These are phyloP conservation scores for Guadua angustifolia DNA, from an alignment of 176 grass and related monocot genomes.

Conservation along the genomic window DNA sequence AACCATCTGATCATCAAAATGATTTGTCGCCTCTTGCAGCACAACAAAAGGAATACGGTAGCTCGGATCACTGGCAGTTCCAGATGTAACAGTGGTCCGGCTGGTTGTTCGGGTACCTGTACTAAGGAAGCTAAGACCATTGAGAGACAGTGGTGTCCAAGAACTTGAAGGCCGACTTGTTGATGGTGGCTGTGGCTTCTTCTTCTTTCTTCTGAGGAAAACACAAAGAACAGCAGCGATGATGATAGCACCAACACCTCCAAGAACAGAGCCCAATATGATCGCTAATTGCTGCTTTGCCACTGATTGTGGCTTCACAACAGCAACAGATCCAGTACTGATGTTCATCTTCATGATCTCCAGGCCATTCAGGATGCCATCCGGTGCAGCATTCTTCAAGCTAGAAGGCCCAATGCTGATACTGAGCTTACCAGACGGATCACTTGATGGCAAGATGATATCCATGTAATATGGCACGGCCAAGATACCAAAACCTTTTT, in stretches of 20 bases:
- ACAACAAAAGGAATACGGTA: conserved; percentile 76
- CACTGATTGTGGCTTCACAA: conserved; percentile 38
- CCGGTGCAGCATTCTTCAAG: conserved; percentile 5
- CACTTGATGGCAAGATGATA: conserved; percentile 72
- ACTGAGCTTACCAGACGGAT: conserved; percentile 65
- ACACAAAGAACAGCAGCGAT: conserved; percentile 44
- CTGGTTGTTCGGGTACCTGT: conserved; percentile 74
- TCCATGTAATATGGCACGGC: conserved; percentile 77
- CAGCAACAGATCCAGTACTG: conserved; percentile 58
- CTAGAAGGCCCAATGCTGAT: conserved; percentile 78
- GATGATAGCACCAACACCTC: conserved; percentile 45
- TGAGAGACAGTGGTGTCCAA: conserved; percentile 56
- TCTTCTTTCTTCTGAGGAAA: conserved; percentile 54
- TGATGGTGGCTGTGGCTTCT: conserved; percentile 42
- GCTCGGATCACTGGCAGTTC: conserved; percentile 58
- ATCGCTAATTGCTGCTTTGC: conserved; percentile 44
- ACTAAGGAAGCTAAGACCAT: conserved; percentile 69
- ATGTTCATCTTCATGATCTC: conserved; percentile 99
- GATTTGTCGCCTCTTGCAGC: conserved; percentile 72
- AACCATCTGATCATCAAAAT: conserved; percentile 84
- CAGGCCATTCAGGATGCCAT: conserved; percentile 92
- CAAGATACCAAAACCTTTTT: conserved; percentile 42
- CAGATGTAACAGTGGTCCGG: conserved; percentile 73
- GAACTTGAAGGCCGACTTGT: conserved; percentile 55
- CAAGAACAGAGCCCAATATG: conserved; percentile 60